Conservation (phyloP, 1,139 yeast species). For the Debaryomycetaceae sp. region DNA sequence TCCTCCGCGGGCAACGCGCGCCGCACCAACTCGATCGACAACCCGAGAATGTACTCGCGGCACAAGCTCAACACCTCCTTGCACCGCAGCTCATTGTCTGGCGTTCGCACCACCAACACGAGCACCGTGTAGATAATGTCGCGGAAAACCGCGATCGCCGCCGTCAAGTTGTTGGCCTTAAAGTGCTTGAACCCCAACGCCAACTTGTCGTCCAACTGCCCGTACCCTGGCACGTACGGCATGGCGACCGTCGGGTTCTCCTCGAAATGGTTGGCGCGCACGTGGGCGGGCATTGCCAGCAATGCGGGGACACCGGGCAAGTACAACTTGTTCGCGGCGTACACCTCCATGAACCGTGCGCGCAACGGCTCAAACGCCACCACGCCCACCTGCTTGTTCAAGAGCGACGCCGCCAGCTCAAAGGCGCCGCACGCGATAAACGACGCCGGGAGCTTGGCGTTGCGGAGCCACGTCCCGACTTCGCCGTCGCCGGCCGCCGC, state of each 20-base stretch:
- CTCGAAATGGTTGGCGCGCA: conserved; percentile 50
- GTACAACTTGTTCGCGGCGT: conserved; percentile 66
- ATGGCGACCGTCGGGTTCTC: conserved; percentile 45
- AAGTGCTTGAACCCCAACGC: conserved; percentile 73
- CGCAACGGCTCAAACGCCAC: conserved; percentile 82
- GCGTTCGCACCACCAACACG: conserved; percentile 58
- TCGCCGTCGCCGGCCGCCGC: too few relatives aligned
- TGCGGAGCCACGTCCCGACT: conserved; percentile 73
- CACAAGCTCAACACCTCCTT: conserved; percentile 62
- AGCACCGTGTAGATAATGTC: conserved; percentile 67
- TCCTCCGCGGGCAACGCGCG: conserved; percentile 64
- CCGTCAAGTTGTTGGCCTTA: conserved; percentile 71
- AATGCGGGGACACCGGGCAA: conserved; percentile 63
- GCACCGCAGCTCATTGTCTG: conserved; percentile 70
- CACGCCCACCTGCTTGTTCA: conserved; percentile 82
- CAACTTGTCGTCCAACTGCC: conserved; percentile 52
- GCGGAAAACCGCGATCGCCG: conserved; percentile 73
- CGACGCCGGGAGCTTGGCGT: conserved; percentile 84
- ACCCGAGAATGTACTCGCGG: conserved; percentile 84
- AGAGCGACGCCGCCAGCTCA: conserved; percentile 88
- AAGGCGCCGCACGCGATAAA: conserved; percentile 95
- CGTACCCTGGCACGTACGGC: conserved; percentile 72
- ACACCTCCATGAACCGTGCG: conserved; percentile 70
- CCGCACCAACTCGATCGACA: conserved; percentile 82
- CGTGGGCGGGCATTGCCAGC: conserved; percentile 58